phyloP scores from a whole-genome alignment of 306 rosid genomes.

The Cucurbita ficifolia region DNA sequence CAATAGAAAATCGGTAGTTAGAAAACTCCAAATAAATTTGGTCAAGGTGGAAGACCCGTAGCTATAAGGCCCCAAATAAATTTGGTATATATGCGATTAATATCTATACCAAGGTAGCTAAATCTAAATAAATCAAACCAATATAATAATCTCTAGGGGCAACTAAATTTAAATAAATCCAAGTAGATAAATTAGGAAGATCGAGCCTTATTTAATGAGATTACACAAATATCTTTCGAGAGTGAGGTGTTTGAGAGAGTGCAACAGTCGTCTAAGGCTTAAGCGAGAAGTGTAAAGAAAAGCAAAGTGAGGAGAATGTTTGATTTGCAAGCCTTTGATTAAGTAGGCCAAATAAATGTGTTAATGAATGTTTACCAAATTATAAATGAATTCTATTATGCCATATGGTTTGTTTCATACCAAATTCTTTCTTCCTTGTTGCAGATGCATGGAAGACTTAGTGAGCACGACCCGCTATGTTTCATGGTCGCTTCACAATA shows the following conservation, averaged over 20 bases:
- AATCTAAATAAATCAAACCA: no score
- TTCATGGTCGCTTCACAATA: constrained; percentile 96
- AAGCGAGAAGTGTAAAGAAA: background rate
- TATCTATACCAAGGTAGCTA: no score
- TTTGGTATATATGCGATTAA: no score
- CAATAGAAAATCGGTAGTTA: no score
- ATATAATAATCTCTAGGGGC: no score
- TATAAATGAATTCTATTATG: background rate
- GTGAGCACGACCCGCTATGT: constrained; percentile 93
- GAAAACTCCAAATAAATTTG: no score
- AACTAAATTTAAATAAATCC: no score
- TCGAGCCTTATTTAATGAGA: no score
- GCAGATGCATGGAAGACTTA: constrained; percentile 94
- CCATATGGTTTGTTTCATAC: background rate
- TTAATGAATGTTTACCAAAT: background rate
- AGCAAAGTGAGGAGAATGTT: background rate
- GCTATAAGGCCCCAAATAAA: no score
- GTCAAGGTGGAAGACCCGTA: no score
- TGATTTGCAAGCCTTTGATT: background rate
- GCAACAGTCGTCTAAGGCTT: background rate
- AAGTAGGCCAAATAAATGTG: background rate
- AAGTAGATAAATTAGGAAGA: no score
- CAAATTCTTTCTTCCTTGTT: constrained; percentile 12
- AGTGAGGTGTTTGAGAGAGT: background rate
- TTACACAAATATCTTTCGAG: no score